Percentiles rank a stretch among this genome's conserved stretches.
Conservation (phyloP, 2,329 filamentous ascomycete species). For the Ophiostoma australiae region DNA sequence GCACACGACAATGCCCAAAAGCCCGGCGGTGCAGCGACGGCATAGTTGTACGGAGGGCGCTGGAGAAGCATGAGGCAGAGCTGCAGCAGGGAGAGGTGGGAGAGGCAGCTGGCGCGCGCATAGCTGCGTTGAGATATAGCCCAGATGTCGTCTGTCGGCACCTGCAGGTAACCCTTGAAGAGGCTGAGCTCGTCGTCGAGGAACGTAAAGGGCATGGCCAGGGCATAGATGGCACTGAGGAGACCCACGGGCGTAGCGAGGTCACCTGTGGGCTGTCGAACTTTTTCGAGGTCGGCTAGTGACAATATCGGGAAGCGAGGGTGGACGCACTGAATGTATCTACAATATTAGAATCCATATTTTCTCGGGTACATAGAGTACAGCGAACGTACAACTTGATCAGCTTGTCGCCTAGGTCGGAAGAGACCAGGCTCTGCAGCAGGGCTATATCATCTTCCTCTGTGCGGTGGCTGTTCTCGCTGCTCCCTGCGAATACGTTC, state of each 20-base stretch:
- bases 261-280: background rate
- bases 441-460: conserved; percentile 19
- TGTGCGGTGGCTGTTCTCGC: conserved; percentile 16
- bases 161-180: conserved; percentile 29
- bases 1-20: conserved; percentile 31
- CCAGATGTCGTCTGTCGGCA: conserved; percentile 31
- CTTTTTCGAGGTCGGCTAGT: background rate
- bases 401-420: background rate
- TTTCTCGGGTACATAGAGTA: background rate
- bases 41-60: conserved; percentile 29
- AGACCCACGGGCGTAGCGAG: conserved; percentile 27
- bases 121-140: conserved; percentile 30
- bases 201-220: conserved; percentile 31
- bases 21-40: conserved; percentile 28
- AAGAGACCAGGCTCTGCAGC: background rate
- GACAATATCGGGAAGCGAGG: background rate
- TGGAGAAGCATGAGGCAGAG: conserved; percentile 30
- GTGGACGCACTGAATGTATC: background rate
- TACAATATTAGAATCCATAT: background rate
- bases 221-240: conserved; percentile 29
- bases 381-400: background rate
- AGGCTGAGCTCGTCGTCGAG: conserved; percentile 31
- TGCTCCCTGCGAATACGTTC: conserved; percentile 18
- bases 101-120: conserved; percentile 27
- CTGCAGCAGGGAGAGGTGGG: conserved; percentile 29